These are phyloP conservation scores for Fusarium zealandicum DNA, from an alignment of 2,329 filamentous ascomycete species.

Conservation along the genomic window DNA sequence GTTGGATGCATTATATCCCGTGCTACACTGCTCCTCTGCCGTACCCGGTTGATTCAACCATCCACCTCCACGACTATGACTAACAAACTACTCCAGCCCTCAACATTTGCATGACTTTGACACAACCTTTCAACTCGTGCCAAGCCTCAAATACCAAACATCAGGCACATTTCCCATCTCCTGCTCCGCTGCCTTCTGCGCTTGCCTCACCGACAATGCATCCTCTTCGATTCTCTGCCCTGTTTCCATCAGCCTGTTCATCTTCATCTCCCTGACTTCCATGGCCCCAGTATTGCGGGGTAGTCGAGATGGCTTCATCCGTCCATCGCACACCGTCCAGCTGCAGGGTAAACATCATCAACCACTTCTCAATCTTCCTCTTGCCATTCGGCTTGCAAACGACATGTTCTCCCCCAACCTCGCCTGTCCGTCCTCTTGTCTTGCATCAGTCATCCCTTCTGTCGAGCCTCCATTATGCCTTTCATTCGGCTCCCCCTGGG, in stretches of 20 bases:
- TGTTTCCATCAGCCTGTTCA: background rate
- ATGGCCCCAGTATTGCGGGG: slow-evolving; percentile 34
- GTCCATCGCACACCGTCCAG: background rate
- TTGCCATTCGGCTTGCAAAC: slow-evolving; percentile 33
- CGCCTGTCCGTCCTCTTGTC: background rate
- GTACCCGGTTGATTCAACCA: slow-evolving; percentile 2
- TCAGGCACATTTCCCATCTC: slow-evolving; percentile 23
- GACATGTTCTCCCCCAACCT: slow-evolving; percentile 11
- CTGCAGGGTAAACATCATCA: background rate
- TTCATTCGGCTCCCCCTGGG: background rate
- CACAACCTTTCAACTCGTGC: slow-evolving; percentile 34
- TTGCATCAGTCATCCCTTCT: background rate
- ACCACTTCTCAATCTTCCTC: background rate
- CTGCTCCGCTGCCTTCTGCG: slow-evolving; percentile 6
- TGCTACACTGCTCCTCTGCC: background rate
- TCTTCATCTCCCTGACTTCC: slow-evolving; percentile 14
- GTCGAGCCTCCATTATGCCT: background rate
- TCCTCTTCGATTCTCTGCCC: background rate
- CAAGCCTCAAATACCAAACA: slow-evolving; percentile 24
- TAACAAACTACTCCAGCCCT: slow-evolving; percentile 24
- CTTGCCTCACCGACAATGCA: slow-evolving; percentile 27
- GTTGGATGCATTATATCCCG: background rate
- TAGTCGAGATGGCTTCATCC: slow-evolving; percentile 32
- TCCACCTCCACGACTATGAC: slow-evolving; percentile 30
- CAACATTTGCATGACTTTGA: slow-evolving; percentile 40